Base-by-base conservation (phyloP, 179 eudicot genomes). In the Silene vulgaris region DNA sequence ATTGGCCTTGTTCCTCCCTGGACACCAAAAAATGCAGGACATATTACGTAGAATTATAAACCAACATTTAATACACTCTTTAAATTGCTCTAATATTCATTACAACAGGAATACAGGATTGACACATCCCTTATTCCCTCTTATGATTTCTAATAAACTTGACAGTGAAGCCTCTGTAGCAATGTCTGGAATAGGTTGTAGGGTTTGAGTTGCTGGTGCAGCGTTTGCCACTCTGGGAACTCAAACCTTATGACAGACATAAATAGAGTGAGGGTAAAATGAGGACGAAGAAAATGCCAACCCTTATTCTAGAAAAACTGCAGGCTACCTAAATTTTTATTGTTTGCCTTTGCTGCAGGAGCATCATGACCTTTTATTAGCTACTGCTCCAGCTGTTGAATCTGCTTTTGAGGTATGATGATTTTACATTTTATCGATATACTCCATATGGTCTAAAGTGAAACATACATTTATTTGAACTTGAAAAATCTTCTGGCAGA, bases 281-380 rank as follows among this genome's bases (percentile, higher is more conserved):
- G 60, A 16, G 60, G 17, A 52, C 12, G 52, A n/a, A 56, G 60
- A 56, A 14, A 16, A 56, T 56, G 60, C 60, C 12, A 56, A 56
- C 60, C 60, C 60, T 56, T n/a, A 56, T 56, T 16, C 20, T 56
- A 56, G 20, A 14, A 56, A 16, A 56, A 56, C 60, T n/a, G 12
- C 69, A 73, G 43, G 9, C 73, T 23, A 71, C 75, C 21, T 20
- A n/a, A 59, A 28, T 35, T 73, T 45, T 75, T 72, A 65, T 45
- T 61, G 64, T 74, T 77, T 64, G 35, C 32, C 45, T 72, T 21
- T 77, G 65, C 80, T 32, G 75, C 90, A 96, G 99, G 98, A 96
- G 79, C 97, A 93, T 86, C 98, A 96, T 84, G 97, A 96, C 85
- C 92, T 93, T 77, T 71, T 96, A 75, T 79, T 96, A 76, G 82